Evolutionary conservation across 2,329 filamentous ascomycete species (phyloP).

Genomic region (Venturia effusa): DNA sequence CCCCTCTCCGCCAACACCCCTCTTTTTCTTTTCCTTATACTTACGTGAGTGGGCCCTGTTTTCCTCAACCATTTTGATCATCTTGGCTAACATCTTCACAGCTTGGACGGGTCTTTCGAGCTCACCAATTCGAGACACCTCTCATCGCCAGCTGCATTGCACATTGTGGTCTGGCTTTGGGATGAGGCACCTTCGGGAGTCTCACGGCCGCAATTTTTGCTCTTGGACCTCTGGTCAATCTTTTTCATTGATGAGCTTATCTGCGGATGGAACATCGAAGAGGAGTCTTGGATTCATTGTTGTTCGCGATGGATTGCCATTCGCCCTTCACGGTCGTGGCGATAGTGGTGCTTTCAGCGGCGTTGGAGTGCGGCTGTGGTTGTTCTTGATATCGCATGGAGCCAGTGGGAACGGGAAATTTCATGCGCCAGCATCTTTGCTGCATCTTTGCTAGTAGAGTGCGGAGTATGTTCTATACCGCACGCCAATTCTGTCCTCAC

Average conservation of each 20-base stretch:
- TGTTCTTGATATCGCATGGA: no score
- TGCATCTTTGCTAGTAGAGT: no score
- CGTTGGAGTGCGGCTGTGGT: no score
- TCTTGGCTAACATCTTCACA: neutral
- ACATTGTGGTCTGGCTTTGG: neutral
- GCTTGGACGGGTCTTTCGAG: neutral
- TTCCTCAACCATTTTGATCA: neutral
- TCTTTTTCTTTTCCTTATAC: neutral
- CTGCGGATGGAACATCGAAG: constrained; percentile 1
- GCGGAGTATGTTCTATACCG: no score
- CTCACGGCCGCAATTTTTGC: neutral
- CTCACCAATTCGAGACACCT: neutral
- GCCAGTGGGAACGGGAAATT: no score
- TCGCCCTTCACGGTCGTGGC: neutral
- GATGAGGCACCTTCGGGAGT: neutral
- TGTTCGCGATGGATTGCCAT: no score
- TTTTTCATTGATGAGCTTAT: constrained; percentile 2
- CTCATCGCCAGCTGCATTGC: neutral
- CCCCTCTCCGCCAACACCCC: no score
- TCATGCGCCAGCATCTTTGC: no score
- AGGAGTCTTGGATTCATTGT: neutral
- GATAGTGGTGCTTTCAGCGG: neutral
- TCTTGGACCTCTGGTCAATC: neutral
- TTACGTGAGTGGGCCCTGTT: neutral
- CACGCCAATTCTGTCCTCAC: no score